Conservation (phyloP, 192 early-diverging fungal genomes). For the Dissophora ornata region DNA sequence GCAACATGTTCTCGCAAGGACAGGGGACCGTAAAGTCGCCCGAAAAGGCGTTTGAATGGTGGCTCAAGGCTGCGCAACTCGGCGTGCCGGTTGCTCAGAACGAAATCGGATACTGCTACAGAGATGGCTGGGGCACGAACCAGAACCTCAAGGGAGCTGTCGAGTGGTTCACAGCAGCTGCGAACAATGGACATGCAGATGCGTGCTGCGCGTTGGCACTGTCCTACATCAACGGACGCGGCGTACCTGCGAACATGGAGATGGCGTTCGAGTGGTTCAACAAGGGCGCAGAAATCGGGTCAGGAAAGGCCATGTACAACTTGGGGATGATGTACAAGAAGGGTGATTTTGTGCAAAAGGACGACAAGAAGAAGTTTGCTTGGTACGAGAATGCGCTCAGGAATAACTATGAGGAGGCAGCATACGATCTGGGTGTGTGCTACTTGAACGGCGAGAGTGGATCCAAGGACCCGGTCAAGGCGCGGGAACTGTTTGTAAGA, state of each 20-base stretch:
- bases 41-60: slow-evolving; percentile 68
- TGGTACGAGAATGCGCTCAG: slow-evolving; percentile 72
- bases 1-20: slow-evolving; percentile 53
- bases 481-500: slow-evolving; percentile 58
- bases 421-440: slow-evolving; percentile 79
- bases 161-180: slow-evolving; percentile 73
- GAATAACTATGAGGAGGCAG: slow-evolving; percentile 66
- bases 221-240: slow-evolving; percentile 83
- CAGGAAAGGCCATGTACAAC: slow-evolving; percentile 74
- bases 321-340: slow-evolving; percentile 80
- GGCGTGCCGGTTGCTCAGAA: slow-evolving; percentile 60
- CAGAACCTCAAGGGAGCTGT: slow-evolving; percentile 58
- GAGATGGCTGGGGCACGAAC: slow-evolving; percentile 69
- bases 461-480: slow-evolving; percentile 58
- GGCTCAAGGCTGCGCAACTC: slow-evolving; percentile 61
- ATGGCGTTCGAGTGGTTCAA: slow-evolving; percentile 74
- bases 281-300: slow-evolving; percentile 71
- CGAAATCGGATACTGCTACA: slow-evolving; percentile 70
- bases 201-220: slow-evolving; percentile 85
- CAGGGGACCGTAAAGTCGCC: slow-evolving; percentile 42
- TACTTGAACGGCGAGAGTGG: slow-evolving; percentile 85
- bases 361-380: slow-evolving; percentile 60
- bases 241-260: slow-evolving; percentile 60
- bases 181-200: slow-evolving; percentile 76
- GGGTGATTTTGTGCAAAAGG: slow-evolving; percentile 66